Base-by-base conservation (phyloP, 2,329 filamentous ascomycete species). In the Cercospora sesami region DNA sequence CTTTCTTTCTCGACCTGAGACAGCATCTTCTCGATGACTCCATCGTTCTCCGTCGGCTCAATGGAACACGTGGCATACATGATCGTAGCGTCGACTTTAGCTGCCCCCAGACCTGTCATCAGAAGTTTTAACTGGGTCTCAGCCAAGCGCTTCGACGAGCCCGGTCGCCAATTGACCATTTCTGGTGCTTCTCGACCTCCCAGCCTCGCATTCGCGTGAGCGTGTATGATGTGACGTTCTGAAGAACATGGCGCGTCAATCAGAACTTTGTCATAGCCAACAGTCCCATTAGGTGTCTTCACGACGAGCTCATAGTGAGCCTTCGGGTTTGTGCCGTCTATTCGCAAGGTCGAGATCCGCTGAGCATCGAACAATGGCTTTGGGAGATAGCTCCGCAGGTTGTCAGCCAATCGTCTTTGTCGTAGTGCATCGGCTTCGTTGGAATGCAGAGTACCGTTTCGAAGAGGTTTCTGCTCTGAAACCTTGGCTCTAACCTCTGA, bases 41-140 rank as follows among this genome's bases (percentile, higher is more conserved):
- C 77, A 63, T 82, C 80, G 42, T 82, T 82, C 76, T 82, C 80
- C 0, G 75, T 78, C 4, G 65, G 68, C 66, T 80, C 79, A 10
- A 82, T 72, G 12, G 80, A 81, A 65, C 80, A 81, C 0, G 80
- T 81, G 7, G 79, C 79, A 66, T 82, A 82, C 45, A 81, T 72
- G 6, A 82, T 76, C 1, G 67, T 75, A 1, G 79, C 80, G 16
- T 79, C 80, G 1, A 77, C 64, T 26, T 73, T 76, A 2, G 77
- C 78, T 9, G 77, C 78, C 33, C 71, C 71, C 42, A 82, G 68
- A 2, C 79, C 80, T 31, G 76, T 78, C 75, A 80, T 71, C 33
- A 81, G 74, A 59, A 81, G 71, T 28, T 78, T 76, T n/a, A 74
- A 65, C 67, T 76, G 75, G 3, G 73, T 75, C 68, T 77, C 77